These are phyloP conservation scores for Aphanocladium album DNA, from an alignment of 2,329 filamentous ascomycete genomes.

Conservation along the genomic window DNA sequence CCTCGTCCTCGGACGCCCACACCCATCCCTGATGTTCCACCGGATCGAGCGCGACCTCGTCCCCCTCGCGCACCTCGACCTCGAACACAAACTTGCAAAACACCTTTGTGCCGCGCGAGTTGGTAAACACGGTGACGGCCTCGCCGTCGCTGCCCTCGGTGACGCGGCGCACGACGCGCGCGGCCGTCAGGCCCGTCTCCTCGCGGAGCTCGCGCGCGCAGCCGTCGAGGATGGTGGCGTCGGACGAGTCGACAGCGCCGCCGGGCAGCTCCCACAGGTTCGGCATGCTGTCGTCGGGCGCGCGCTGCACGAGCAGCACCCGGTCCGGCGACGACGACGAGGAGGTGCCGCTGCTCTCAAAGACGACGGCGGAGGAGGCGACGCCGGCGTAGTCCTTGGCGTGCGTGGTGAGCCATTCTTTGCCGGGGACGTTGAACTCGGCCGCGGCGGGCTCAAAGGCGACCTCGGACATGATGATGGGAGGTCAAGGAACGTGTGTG, in stretches of 20 bases:
- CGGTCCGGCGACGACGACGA: conserved; percentile 15
- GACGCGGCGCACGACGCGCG: conserved; percentile 24
- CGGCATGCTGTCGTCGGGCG: conserved; percentile 39
- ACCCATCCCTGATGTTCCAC: conserved; percentile 36
- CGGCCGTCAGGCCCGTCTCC: conserved; percentile 37
- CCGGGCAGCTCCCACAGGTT: conserved; percentile 45
- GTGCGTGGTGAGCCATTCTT: conserved; percentile 22
- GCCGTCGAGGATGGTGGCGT: conserved; percentile 36
- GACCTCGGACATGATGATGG: conserved; percentile 16
- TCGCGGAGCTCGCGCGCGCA: conserved; percentile 45
- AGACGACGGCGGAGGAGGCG: conserved; percentile 30
- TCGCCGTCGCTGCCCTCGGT: conserved; percentile 21
- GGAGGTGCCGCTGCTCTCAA: conserved; percentile 25
- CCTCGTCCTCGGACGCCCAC: conserved; percentile 37
- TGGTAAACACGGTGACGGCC: conserved; percentile 28
- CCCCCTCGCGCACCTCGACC: conserved; percentile 25
- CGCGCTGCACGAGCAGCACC: conserved; percentile 43
- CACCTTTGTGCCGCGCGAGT: conserved; percentile 26
- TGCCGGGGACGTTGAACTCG: conserved; percentile 21
- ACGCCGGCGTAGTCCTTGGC: conserved; percentile 26
- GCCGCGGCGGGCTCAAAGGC: conserved; percentile 21
- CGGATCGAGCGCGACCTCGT: conserved; percentile 31
- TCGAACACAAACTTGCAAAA: conserved; percentile 32
- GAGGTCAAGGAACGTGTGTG: too few species aligned
- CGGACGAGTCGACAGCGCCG: conserved; percentile 39